phyloP scores from a whole-genome alignment of 2,329 filamentous ascomycete genomes.

The Dactylonectria macrodidyma region DNA sequence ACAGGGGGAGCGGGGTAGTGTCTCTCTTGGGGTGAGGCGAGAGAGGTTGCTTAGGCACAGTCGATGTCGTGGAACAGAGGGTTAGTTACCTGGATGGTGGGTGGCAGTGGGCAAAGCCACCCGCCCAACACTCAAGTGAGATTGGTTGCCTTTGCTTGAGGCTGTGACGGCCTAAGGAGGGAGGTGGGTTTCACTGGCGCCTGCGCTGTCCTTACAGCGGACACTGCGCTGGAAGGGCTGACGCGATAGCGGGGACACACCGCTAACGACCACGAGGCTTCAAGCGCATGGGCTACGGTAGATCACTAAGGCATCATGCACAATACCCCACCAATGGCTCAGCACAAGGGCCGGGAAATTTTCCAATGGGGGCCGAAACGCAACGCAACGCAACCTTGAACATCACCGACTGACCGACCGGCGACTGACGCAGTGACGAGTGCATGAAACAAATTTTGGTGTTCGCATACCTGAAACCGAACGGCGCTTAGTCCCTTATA shows the following conservation, averaged over 20 bases:
- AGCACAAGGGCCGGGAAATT: constrained; percentile 23
- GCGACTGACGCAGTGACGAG: not conserved
- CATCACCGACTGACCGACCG: constrained; percentile 1
- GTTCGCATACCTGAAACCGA: not conserved
- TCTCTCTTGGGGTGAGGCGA: not conserved
- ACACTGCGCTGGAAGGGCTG: not conserved
- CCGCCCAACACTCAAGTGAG: too few species aligned
- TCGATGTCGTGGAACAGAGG: not conserved
- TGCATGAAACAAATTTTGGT: not conserved
- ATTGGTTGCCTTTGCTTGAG: not conserved
- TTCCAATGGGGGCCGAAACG: constrained; percentile 1
- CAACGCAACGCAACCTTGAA: constrained; percentile 23
- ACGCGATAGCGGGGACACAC: constrained; percentile 1
- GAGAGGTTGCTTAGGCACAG: not conserved
- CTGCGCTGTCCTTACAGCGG: constrained; percentile 1
- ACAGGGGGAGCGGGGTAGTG: constrained; percentile 36
- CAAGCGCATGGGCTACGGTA: not conserved
- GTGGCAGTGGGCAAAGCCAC: constrained; percentile 22
- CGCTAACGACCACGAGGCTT: constrained; percentile 21
- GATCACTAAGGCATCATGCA: constrained; percentile 6
- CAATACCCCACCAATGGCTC: constrained; percentile 36
- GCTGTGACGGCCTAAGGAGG: not conserved
- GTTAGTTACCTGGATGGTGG: constrained; percentile 4
- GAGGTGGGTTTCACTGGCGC: not conserved
- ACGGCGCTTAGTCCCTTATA: not conserved